Evolutionary conservation across 345 rosid species (phyloP), one percentile per base, ranked within the genome.

Genomic region (Hibiscus syriacus): DNA sequence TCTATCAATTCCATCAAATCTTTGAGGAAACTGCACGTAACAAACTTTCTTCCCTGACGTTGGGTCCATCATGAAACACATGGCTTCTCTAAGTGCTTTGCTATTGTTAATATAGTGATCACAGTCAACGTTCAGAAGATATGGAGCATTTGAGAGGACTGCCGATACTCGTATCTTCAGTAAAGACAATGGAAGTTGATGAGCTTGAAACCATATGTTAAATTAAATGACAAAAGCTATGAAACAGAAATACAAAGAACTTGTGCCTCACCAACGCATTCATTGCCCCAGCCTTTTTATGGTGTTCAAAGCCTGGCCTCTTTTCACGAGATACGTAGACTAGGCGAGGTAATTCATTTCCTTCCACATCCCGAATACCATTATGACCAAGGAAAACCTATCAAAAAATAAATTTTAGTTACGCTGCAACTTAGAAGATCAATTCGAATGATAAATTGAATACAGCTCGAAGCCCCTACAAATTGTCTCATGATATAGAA

Each of bases 1-100:
- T 38, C 90, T 85, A 87, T 92, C 98, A 74, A 93, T 93, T 20
- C 98, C 98, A 67, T 93, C 98, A 30, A 93, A 93, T 82, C 98
- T 86, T 83, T 93, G 98, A 69, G 98, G 98, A 78, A 93, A 93
- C 67, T 93, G 98, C 70, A 93, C 98, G 58, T 93, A 93, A 80
- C 98, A 92, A 71, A 92, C 87, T 76, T 87, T 88, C 80, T 92
- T 92, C 69, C 98, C 98, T 3, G 81, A 84, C 34, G 80, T 81
- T 2, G 95, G 98, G 69, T 92, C 98, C 98, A 92, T 92, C 98
- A 92, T 81, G 82, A 93, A 93, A 80, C 98, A 93, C 98, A 93
- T 93, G 1, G 98, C 90, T 83, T 93, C 98, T 76, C 97, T 78
- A 43, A 93, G 90, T 13, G 98, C 98, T 77, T 82, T 88, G 82